Evolutionary conservation across 108 stramenopile species (phyloP), one percentile per base, ranked within the genome.

Genomic region (Pseudonitzschia pungens): DNA sequence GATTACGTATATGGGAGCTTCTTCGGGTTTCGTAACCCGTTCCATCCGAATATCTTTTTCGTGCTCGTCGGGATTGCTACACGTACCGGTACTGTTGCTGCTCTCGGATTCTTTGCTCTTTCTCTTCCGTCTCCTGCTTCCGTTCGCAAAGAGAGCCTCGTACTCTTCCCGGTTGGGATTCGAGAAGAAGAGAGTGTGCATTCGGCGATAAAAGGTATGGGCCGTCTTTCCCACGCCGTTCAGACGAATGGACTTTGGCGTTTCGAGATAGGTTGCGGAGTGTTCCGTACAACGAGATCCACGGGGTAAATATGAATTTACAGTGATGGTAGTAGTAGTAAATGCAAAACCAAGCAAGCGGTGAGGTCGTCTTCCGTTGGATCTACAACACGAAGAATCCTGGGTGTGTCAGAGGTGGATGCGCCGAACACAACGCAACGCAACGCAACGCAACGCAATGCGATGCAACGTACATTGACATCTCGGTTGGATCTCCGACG

Each of bases 1-100:
- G 40, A 88, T 77, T 16, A 85, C 67, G 59, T 91, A 91, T 48
- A 91, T 79, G 43, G 74, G 12, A 12, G 65, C 41, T 45, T 66
- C 43, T 66, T 45, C 43, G 24, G 43, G 65, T 10, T 66, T 44
- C 5, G 65, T 66, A 10, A 24, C 65, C n/a, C 65, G 40, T 43
- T 33, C 18, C 4, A 66, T 42, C 28, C 18, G 28, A 33, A 60
- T 60, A 10, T 60, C 28, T 26, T 31, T 18, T 28, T 60, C 16
- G 12, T 11, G 5, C 26, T 60, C 28, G 10, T 26, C 28, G 16
- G 28, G 2, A 60, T 28, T 60, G 4, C 18, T 28, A 10, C 11
- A 6, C 6, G 9, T 43, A 43, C 42, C 42, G 42, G 42, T 43
- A 43, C 42, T 43, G 9, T 9, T 11, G 11, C 11, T 43, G 42